Percentiles rank a stretch among this genome's conserved stretches.
These are phyloP conservation scores for Cladorrhinum sp. DNA, from an alignment of 2,329 filamentous ascomycete species.

Conservation along the genomic window DNA sequence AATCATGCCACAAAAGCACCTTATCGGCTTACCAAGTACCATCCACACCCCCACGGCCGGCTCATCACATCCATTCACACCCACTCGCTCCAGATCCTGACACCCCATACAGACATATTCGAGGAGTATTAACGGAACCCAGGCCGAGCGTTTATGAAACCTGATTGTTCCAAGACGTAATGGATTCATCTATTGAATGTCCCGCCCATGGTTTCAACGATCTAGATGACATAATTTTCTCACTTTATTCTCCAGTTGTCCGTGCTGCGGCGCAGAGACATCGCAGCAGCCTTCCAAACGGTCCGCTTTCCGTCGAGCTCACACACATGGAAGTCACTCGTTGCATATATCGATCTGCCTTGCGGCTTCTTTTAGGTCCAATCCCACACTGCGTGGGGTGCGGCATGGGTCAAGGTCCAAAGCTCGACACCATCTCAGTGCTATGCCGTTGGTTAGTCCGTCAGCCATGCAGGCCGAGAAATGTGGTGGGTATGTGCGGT, in stretches of 20 bases:
- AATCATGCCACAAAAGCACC: slow-evolving; percentile 18
- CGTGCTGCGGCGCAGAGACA: not conserved
- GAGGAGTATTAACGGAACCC: no score
- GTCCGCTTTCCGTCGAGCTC: slow-evolving; percentile 4
- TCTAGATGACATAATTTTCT: not conserved
- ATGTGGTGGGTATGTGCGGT: not conserved
- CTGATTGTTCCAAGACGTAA: slow-evolving; percentile 16
- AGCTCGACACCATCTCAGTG: slow-evolving; percentile 1
- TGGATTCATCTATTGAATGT: slow-evolving; percentile 2
- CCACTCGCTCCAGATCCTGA: not conserved
- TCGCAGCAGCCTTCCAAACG: not conserved
- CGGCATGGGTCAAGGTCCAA: not conserved
- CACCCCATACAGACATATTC: not conserved
- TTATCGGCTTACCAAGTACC: slow-evolving; percentile 15
- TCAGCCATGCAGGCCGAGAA: slow-evolving; percentile 2
- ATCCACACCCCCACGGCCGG: slow-evolving; percentile 19
- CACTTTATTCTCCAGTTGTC: not conserved
- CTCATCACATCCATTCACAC: not conserved
- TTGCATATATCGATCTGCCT: slow-evolving; percentile 4
- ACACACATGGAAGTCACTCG: not conserved
- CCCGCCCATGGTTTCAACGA: not conserved
- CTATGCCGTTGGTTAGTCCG: not conserved
- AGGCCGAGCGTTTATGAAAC: not conserved
- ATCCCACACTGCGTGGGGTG: slow-evolving; percentile 6
- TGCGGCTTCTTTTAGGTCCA: slow-evolving; percentile 2